Conservation (phyloP, 495 filamentous ascomycete genomes). For the Podospora bellae-mahoneyi region DNA sequence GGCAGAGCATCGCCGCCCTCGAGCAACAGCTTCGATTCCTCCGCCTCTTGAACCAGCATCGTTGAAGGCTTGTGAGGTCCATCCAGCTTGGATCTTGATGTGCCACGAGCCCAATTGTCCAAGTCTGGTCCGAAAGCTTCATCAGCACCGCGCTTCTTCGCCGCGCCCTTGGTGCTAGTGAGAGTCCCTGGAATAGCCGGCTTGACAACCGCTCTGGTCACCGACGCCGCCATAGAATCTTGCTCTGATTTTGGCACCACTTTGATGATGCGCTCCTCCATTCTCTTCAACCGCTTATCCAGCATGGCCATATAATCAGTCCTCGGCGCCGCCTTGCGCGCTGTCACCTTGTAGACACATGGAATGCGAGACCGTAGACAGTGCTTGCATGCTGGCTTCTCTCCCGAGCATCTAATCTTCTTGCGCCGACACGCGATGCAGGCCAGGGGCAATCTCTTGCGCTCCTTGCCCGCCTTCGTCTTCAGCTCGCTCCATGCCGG, state of each 20-base stretch:
- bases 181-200: constrained; percentile 67
- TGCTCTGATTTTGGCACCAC: constrained; percentile 84
- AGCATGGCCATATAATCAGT: constrained; percentile 99
- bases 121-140: constrained; percentile 83
- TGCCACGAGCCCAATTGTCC: constrained; percentile 73
- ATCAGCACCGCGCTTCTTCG: constrained; percentile 82
- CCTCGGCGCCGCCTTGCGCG: constrained; percentile 88
- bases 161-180: constrained; percentile 39
- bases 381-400: constrained; percentile 96
- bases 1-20: constrained; percentile 85
- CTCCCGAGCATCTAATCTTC: constrained; percentile 96
- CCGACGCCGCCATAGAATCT: constrained; percentile 46
- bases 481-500: constrained; percentile 95
- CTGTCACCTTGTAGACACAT: constrained; percentile 98
- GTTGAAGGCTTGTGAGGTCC: constrained; percentile 51
- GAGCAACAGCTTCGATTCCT: constrained; percentile 67
- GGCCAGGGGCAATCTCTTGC: constrained; percentile 87
- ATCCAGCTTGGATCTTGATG: constrained; percentile 45
- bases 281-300: constrained; percentile 85
- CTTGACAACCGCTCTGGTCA: constrained; percentile 75
- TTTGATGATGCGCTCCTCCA: constrained; percentile 98
- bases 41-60: constrained; percentile 60
- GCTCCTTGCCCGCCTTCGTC: constrained; percentile 96
- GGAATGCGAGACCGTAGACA: constrained; percentile 90
- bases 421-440: constrained; percentile 96